These are phyloP conservation scores for Azolla pinnata DNA, from an alignment of 75 land plant genomes.

Conservation along the genomic window DNA sequence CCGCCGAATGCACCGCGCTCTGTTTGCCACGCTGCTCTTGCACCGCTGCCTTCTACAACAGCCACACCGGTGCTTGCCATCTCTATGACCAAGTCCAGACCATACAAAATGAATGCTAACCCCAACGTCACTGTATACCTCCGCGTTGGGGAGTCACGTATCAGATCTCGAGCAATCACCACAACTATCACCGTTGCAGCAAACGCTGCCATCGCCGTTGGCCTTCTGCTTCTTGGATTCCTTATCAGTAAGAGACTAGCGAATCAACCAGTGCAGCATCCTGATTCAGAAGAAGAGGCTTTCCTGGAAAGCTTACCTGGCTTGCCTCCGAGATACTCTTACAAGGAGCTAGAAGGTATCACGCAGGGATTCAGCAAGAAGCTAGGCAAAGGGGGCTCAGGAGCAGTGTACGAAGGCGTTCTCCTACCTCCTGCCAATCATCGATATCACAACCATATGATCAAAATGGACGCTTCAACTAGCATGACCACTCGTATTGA, in stretches of 20 bases:
- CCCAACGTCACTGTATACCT: background rate
- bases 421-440: conserved; percentile 11
- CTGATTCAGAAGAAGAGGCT: conserved; percentile 5
- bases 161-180: background rate
- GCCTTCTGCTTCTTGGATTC: background rate
- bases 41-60: conserved; percentile 11
- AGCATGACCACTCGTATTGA: too few species aligned
- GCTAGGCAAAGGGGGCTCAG: conserved; percentile 21
- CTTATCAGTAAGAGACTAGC: background rate
- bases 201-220: background rate
- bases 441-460: too few species aligned
- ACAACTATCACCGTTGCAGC: background rate
- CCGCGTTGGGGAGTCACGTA: background rate
- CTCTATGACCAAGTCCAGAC: conserved; percentile 11
- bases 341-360: conserved; percentile 5
- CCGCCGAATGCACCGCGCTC: conserved; percentile 7
- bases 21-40: conserved; percentile 15
- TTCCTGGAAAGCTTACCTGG: conserved; percentile 6
- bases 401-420: conserved; percentile 14
- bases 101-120: conserved; percentile 1
- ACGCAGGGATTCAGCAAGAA: conserved; percentile 12
- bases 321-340: conserved; percentile 10
- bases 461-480: too few species aligned
- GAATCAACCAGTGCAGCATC: background rate
- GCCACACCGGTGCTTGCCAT: conserved; percentile 5